Evolutionary conservation across 2,329 filamentous ascomycete species (phyloP).

Genomic region (Parastagonospora nodorum): DNA sequence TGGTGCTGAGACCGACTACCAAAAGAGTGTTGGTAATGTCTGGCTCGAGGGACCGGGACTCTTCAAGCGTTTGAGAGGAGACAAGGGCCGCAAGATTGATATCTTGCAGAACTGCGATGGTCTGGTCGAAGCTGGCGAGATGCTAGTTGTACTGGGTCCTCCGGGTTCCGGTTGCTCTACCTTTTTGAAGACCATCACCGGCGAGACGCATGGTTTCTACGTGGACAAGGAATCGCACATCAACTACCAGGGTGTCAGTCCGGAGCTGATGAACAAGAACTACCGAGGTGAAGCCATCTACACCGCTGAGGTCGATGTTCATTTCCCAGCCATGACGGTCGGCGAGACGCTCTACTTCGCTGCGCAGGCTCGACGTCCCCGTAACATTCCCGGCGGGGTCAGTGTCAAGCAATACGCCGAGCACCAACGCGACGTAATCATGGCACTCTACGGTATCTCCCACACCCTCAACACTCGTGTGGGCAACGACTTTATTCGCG

Average conservation of each 20-base stretch:
- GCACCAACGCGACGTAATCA: constrained; percentile 72
- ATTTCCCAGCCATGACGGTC: constrained; percentile 77
- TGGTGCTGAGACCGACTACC: constrained; percentile 56
- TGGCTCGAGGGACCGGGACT: constrained; percentile 49
- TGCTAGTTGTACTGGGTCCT: constrained; percentile 75
- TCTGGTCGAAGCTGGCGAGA: constrained; percentile 71
- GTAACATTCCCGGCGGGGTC: constrained; percentile 64
- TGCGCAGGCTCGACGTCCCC: constrained; percentile 70
- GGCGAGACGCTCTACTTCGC: constrained; percentile 81
- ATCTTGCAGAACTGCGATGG: constrained; percentile 72
- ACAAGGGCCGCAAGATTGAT: constrained; percentile 56
- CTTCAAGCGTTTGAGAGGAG: constrained; percentile 41
- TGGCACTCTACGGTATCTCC: constrained; percentile 68
- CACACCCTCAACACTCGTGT: constrained; percentile 75
- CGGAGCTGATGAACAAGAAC: constrained; percentile 74
- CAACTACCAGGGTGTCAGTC: constrained; percentile 78
- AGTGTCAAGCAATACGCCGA: constrained; percentile 60
- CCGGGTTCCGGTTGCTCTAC: constrained; percentile 76
- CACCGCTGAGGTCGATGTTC: constrained; percentile 81
- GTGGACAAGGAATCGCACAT: constrained; percentile 73
- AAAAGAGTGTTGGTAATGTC: constrained; percentile 57
- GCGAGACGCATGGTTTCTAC: constrained; percentile 80
- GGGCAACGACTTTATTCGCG: constrained; percentile 75
- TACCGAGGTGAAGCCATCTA: constrained; percentile 88
- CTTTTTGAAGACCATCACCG: constrained; percentile 81